A percentile compares a stretch with the other conserved stretches of the same genome.
phyloP scores from a whole-genome alignment of 805 yeast genomes.

The Metschnikowia similis region DNA sequence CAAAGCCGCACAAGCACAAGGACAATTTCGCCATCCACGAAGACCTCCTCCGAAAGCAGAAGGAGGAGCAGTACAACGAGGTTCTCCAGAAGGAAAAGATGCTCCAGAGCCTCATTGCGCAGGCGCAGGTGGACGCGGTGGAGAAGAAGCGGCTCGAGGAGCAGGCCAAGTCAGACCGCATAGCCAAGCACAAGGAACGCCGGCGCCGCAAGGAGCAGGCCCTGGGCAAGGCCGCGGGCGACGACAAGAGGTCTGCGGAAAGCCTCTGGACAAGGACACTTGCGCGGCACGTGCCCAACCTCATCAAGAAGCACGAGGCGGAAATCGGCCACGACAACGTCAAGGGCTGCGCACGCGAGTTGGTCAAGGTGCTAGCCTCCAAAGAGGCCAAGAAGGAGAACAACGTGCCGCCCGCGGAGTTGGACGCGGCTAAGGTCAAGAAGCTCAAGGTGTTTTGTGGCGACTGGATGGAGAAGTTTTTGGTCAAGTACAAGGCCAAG shows the following conservation, averaged over 20 bases:
- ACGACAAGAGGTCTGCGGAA: constrained; percentile 15
- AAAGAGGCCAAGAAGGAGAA: constrained; percentile 60
- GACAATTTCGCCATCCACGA: constrained; percentile 31
- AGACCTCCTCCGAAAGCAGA: constrained; percentile 28
- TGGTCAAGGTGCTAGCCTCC: constrained; percentile 58
- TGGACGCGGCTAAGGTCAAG: constrained; percentile 59
- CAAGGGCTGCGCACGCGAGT: constrained; percentile 76
- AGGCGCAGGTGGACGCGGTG: constrained; percentile 28
- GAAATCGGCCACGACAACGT: constrained; percentile 69
- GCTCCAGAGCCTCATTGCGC: constrained; percentile 33
- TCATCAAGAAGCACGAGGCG: constrained; percentile 60
- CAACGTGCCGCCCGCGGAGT: constrained; percentile 47
- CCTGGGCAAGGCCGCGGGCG: neutral
- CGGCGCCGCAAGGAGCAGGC: constrained; percentile 14
- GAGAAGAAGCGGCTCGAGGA: constrained; percentile 27
- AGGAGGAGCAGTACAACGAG: constrained; percentile 30
- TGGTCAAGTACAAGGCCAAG: constrained; percentile 45
- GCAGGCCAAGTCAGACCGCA: constrained; percentile 19
- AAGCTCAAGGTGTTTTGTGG: constrained; percentile 65
- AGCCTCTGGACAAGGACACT: constrained; percentile 46
- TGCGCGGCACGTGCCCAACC: constrained; percentile 76
- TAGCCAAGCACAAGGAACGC: constrained; percentile 21
- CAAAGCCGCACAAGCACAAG: constrained; percentile 6
- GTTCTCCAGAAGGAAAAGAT: constrained; percentile 32
- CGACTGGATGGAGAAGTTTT: constrained; percentile 63